Evolutionary conservation across 768 basidiomycete species (phyloP), one percentile per base, ranked within the genome.

Genomic region (Kwoniella bestiolae): DNA sequence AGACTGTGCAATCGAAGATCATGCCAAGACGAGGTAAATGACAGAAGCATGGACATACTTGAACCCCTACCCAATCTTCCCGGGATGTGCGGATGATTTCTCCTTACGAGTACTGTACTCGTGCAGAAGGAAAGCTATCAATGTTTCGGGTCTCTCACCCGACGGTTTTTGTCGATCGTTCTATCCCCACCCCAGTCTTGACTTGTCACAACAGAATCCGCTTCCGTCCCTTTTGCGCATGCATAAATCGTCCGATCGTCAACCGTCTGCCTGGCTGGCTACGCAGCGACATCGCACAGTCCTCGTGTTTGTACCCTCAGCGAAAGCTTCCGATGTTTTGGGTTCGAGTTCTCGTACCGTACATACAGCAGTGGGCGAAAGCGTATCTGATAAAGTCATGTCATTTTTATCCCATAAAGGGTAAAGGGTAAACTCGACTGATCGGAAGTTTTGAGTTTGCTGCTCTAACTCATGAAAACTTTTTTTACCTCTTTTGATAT

Each of bases 301-400:
- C n/a, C n/a, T n/a, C n/a, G n/a, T n/a, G n/a, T n/a, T n/a, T n/a
- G n/a, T n/a, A n/a, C n/a, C n/a, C n/a, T 41, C 18, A 14, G 38
- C 38, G 38, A 41, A 41, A 41, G 38, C 38, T 41, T 41, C 38
- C 38, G 38, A 41, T 41, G 12, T 41, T 18, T 11, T 41, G n/a
- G n/a, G n/a, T n/a, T n/a, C n/a, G n/a, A n/a, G n/a, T n/a, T n/a
- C n/a, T n/a, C n/a, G n/a, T n/a, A n/a, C n/a, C n/a, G n/a, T n/a
- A n/a, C n/a, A n/a, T n/a, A n/a, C 38, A 11, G 18, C 3, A 41
- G 38, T 11, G 38, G 18, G 12, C 18, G 38, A 41, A 44, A 57
- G 38, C 56, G 56, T 57, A 57, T 57, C 56, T 44, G 56, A 57
- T 57, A 57, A 57, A 38, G 35, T 23, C 23, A 57, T 41, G 21